phyloP scores from a whole-genome alignment of 495 filamentous ascomycete species.

The Hypoxylon trugodes region DNA sequence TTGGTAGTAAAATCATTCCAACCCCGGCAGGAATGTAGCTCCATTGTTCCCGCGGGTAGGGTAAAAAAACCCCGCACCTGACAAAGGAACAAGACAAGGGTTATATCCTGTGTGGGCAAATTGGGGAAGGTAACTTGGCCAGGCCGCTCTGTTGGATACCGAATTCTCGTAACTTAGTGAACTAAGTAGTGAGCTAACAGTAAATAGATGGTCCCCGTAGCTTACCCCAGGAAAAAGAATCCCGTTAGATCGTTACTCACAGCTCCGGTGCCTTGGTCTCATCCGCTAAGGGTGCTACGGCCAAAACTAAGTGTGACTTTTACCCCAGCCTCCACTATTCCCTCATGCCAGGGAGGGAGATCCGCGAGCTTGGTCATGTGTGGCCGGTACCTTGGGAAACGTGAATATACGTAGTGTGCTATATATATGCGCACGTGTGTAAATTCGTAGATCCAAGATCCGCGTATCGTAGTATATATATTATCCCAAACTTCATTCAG shows the following conservation, averaged over 20 bases:
- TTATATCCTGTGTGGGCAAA: constrained; percentile 4
- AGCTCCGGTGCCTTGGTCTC: constrained; percentile 19
- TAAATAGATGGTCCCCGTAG: neutral
- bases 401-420: neutral
- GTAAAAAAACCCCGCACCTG: constrained; percentile 31
- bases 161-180: neutral
- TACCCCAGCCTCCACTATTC: constrained; percentile 17
- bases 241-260: constrained; percentile 12
- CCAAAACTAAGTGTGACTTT: constrained; percentile 5
- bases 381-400: constrained; percentile 1
- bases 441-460: constrained; percentile 5
- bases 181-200: neutral
- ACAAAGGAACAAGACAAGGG: neutral
- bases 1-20: constrained; percentile 20
- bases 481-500: constrained; percentile 30
- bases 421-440: constrained; percentile 2
- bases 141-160: neutral
- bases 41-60: constrained; percentile 23
- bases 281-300: constrained; percentile 14
- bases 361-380: constrained; percentile 16
- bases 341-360: constrained; percentile 12
- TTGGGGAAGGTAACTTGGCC: constrained; percentile 7
- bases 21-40: constrained; percentile 9
- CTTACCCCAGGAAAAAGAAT: constrained; percentile 19
- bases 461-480: constrained; percentile 29